Percentiles rank a stretch among this genome's conserved stretches.
phyloP scores from a whole-genome alignment of 2,329 filamentous ascomycete species.

The Madurella fahalii region DNA sequence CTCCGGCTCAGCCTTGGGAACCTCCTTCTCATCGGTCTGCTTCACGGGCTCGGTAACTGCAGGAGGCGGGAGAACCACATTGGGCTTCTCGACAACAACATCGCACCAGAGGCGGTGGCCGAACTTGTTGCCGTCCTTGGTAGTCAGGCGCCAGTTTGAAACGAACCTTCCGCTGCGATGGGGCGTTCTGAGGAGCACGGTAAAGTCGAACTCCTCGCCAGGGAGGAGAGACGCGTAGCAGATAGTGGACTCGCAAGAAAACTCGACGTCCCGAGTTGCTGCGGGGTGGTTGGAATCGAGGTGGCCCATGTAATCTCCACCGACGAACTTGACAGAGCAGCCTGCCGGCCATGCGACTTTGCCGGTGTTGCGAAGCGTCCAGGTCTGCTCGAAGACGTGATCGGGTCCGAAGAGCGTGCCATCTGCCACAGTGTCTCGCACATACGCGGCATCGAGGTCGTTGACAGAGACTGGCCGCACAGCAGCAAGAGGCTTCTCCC shows the following conservation, averaged over 20 bases:
- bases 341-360: conserved; percentile 77
- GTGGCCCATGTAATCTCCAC: conserved; percentile 94
- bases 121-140: conserved; percentile 74
- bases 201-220: conserved; percentile 75
- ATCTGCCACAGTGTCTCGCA: conserved; percentile 74
- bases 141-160: conserved; percentile 94
- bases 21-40: conserved; percentile 49
- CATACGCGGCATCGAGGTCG: conserved; percentile 57
- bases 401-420: conserved; percentile 68
- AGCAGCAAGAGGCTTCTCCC: conserved; percentile 25
- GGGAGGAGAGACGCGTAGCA: conserved; percentile 65
- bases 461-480: conserved; percentile 20
- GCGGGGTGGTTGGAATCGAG: conserved; percentile 75
- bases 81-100: conserved; percentile 59
- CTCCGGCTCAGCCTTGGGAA: conserved; percentile 12
- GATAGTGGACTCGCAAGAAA: conserved; percentile 78
- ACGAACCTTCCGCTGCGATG: conserved; percentile 72
- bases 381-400: conserved; percentile 80
- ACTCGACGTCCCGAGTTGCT: conserved; percentile 70
- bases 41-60: conserved; percentile 15
- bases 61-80: conserved; percentile 27
- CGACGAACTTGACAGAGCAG: conserved; percentile 84
- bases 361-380: conserved; percentile 85
- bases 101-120: conserved; percentile 96
- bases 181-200: conserved; percentile 78